Evolutionary conservation across 2,329 filamentous ascomycete genomes (phyloP).

Genomic region (Sclerotinia subarctica): DNA sequence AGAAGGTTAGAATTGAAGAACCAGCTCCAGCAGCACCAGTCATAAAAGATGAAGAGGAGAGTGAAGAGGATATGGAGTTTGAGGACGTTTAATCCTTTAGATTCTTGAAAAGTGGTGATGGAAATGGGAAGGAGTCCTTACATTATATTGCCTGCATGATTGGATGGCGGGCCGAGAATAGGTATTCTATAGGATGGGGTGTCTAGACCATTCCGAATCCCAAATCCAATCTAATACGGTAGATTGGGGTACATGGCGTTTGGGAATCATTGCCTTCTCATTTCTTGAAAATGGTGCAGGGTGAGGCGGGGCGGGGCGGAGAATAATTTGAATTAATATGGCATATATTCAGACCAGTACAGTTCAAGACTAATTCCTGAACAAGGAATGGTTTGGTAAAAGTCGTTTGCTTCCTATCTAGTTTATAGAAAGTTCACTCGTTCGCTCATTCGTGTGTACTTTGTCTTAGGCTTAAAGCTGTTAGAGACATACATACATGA

Average conservation of each 20-base stretch:
- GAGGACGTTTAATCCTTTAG: conserved; percentile 48
- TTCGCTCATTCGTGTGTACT: not conserved
- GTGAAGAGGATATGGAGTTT: conserved; percentile 56
- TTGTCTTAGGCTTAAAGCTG: not conserved
- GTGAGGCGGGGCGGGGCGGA: not conserved
- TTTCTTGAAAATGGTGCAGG: not conserved
- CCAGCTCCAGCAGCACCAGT: conserved; percentile 33
- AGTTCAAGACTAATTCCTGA: not conserved
- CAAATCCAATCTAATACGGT: not conserved
- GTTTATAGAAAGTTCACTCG: not conserved
- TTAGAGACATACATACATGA: not conserved
- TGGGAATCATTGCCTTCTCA: not conserved
- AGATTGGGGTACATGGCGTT: conserved; percentile 18
- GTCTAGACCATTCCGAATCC: not conserved
- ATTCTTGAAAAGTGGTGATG: not conserved
- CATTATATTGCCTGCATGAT: conserved; percentile 5
- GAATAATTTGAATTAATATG: not conserved
- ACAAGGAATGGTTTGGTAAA: not conserved
- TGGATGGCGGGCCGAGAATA: not conserved
- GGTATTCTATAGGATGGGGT: not conserved
- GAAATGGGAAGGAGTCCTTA: not conserved
- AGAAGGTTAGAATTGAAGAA: conserved; percentile 60
- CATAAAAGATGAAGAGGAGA: conserved; percentile 45
- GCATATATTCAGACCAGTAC: not conserved
- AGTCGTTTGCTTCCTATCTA: not conserved